phyloP scores from a whole-genome alignment of 208 protist genomes.

The Endotrypanum monterogeii region DNA sequence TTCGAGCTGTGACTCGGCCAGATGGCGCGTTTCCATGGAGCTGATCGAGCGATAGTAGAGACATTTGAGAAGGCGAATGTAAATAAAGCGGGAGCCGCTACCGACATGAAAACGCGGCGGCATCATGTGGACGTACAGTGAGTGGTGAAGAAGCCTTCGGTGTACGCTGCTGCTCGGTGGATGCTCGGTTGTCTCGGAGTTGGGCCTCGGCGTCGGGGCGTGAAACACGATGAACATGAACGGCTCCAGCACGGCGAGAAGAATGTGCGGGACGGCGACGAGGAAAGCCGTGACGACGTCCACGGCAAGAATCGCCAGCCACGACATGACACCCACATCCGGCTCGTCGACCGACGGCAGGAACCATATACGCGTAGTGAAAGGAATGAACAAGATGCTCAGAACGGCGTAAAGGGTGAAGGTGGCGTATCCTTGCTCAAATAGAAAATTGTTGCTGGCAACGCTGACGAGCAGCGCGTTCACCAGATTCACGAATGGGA shows the following conservation, averaged over 20 bases:
- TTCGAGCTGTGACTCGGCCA: conserved; percentile 58
- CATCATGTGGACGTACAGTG: conserved; percentile 37
- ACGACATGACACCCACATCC: conserved; percentile 52
- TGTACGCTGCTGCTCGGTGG: conserved; percentile 53
- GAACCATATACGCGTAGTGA: conserved; percentile 79
- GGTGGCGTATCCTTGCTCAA: conserved; percentile 47
- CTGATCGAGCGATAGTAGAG: conserved; percentile 68
- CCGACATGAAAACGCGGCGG: conserved; percentile 44
- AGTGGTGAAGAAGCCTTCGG: conserved; percentile 58
- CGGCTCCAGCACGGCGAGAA: conserved; percentile 66
- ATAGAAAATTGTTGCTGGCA: conserved; percentile 72
- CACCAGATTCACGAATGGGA: conserved; percentile 68
- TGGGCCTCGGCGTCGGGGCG: conserved; percentile 33
- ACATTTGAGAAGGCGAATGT: conserved; percentile 54
- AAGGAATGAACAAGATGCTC: conserved; percentile 61
- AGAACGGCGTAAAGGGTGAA: conserved; percentile 63
- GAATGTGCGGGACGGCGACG: conserved; percentile 57
- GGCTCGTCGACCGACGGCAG: conserved; percentile 80
- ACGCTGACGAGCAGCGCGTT: conserved; percentile 75
- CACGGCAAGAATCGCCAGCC: conserved; percentile 62
- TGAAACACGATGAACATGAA: conserved; percentile 66
- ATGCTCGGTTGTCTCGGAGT: conserved; percentile 13
- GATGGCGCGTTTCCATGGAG: conserved; percentile 40
- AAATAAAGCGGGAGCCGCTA: conserved; percentile 59
- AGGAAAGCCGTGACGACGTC: conserved; percentile 48